Base-by-base conservation (phyloP, 2,329 filamentous ascomycete genomes). In the Exophiala aquamarina region DNA sequence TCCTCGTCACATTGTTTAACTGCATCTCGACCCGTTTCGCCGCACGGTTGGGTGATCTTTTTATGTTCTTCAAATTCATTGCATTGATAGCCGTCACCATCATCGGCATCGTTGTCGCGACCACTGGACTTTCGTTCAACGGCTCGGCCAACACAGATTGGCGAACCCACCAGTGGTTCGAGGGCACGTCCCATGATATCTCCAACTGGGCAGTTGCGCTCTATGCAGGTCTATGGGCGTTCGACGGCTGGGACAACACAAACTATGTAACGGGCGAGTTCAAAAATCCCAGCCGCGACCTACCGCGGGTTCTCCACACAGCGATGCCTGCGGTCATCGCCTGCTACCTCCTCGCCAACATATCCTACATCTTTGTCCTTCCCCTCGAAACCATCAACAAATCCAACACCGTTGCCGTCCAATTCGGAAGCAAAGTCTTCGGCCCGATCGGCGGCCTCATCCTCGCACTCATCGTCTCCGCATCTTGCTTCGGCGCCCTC, bases 181-280 rank as follows among this genome's bases (percentile, higher is more conserved):
- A 89, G 44, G 84, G 86, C 47, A 96, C 92, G 3, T 89, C 81
- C 54, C 81, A 76, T 11, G 86, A 91, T 64, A 77, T 87, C 41
- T 94, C 86, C 37, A 84, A 84, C 57, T 97, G 91, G 87, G 93
- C 93, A 3, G 86, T 98, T 37, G 93, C 93, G 0, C 71, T 98
- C 37, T 98, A 98, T 66, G 92, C 90, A 13, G 93, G 93, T 7
- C 77, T 98, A 4, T 98, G 93, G 93, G 93, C 93, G 1, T 98
- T 93, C 69, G 93, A 98, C 65, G 93, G 93, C 21, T 98, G 93
- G 93, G 93, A 98, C 65, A 98, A 98, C 67, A 95, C 92, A 54
- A 98, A 96, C 70, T 98, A 96, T 63, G 93, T 98, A 5, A 90
- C 94, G 1, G 93, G 91, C 60, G 93, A 98, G 69, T 97, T 98